phyloP scores from a whole-genome alignment of 2,329 filamentous ascomycete species.

The Amylocarpus encephaloides region DNA sequence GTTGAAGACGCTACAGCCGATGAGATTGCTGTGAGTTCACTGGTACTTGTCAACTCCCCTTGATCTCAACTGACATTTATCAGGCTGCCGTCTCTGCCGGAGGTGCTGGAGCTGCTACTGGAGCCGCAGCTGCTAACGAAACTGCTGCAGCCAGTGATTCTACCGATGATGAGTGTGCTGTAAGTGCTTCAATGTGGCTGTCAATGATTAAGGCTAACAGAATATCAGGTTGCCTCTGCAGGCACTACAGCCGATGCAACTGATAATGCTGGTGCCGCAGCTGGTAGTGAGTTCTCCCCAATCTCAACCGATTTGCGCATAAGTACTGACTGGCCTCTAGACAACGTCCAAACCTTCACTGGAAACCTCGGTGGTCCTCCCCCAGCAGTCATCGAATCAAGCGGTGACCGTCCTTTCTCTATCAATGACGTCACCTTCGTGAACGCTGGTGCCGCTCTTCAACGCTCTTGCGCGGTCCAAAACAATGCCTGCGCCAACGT shows the following conservation, averaged over 20 bases:
- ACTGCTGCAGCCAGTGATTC: slow-evolving; percentile 1
- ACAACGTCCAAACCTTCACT: slow-evolving; percentile 37
- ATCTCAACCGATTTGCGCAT: neutral
- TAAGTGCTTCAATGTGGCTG: no score
- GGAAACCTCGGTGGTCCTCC: slow-evolving; percentile 45
- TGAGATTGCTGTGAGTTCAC: slow-evolving; percentile 40
- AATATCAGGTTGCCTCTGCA: neutral
- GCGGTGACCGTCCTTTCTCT: slow-evolving; percentile 45
- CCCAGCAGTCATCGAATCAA: slow-evolving; percentile 43
- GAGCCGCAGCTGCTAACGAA: slow-evolving; percentile 12
- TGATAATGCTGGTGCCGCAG: slow-evolving; percentile 20
- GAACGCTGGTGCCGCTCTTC: slow-evolving; percentile 47
- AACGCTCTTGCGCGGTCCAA: slow-evolving; percentile 55
- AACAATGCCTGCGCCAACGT: slow-evolving; percentile 54
- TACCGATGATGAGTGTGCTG: slow-evolving; percentile 1
- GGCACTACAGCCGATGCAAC: neutral
- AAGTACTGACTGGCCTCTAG: slow-evolving; percentile 12
- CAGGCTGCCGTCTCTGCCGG: no score
- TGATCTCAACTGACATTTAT: neutral
- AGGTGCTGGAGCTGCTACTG: slow-evolving; percentile 35
- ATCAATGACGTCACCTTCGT: slow-evolving; percentile 54
- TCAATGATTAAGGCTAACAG: no score
- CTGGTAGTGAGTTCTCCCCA: slow-evolving; percentile 7
- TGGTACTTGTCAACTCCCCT: neutral
- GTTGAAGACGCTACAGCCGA: slow-evolving; percentile 47